These are phyloP conservation scores for Physcomitrium patens DNA, from an alignment of 225 moss, liverwort and hornwort genomes.

Conservation along the genomic window DNA sequence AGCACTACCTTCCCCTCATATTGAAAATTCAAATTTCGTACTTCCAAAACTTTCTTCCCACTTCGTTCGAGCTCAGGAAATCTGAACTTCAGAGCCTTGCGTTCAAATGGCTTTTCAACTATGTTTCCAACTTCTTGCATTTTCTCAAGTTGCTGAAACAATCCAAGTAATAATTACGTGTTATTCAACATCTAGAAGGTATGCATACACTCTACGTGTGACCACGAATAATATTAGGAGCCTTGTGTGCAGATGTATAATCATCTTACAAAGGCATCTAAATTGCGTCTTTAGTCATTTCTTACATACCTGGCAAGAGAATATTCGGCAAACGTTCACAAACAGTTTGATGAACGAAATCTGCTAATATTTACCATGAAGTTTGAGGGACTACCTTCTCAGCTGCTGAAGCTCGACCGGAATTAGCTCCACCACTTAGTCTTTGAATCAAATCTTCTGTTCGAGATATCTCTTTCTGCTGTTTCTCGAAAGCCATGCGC, in stretches of 20 bases:
- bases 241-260: background rate
- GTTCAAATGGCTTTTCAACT: slow-evolving; percentile 83
- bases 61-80: slow-evolving; percentile 85
- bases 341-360: background rate
- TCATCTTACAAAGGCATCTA: background rate
- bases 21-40: slow-evolving; percentile 52
- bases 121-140: slow-evolving; percentile 65
- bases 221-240: background rate
- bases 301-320: background rate
- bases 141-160: slow-evolving; percentile 68
- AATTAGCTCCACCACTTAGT: slow-evolving; percentile 77
- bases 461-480: slow-evolving; percentile 78
- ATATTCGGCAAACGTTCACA: background rate
- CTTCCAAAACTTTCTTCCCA: slow-evolving; percentile 66
- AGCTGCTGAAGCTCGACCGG: slow-evolving; percentile 78
- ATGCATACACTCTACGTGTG: background rate
- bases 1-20: slow-evolving; percentile 57
- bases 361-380: background rate
- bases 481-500: slow-evolving; percentile 83
- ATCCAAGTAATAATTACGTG: background rate
- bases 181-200: slow-evolving; percentile 12
- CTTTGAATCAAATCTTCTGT: slow-evolving; percentile 78
- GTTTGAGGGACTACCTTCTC: slow-evolving; percentile 47
- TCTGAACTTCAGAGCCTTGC: slow-evolving; percentile 68
- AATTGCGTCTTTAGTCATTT: slow-evolving; percentile 1